phyloP scores from a whole-genome alignment of 2,329 filamentous ascomycete genomes.

The Chrysosporium queenslandicum region DNA sequence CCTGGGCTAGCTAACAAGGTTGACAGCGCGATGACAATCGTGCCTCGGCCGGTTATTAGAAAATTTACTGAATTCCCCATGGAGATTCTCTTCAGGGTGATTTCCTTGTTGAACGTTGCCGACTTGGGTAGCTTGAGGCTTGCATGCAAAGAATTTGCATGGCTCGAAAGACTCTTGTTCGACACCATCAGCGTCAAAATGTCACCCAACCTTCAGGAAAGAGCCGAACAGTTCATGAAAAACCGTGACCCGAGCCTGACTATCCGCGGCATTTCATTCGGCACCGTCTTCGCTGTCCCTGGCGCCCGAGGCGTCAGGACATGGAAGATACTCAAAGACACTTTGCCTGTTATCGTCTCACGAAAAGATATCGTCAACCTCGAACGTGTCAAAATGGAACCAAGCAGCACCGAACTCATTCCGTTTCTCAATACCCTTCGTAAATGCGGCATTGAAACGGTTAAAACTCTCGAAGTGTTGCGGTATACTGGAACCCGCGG shows the following conservation, averaged over 20 bases:
- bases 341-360: not conserved
- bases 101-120: not conserved
- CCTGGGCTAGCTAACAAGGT: not conserved
- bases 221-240: not conserved
- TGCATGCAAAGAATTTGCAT: not conserved
- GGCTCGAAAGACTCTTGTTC: not conserved
- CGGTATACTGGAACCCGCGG: not conserved
- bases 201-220: not conserved
- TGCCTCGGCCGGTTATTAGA: not conserved
- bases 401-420: not conserved
- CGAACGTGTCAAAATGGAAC: not conserved
- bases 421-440: conserved; percentile 1
- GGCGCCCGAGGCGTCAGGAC: not conserved
- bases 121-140: not conserved
- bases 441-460: not conserved
- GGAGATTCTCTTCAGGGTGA: not conserved
- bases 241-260: not conserved
- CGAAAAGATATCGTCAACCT: not conserved
- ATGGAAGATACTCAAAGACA: not conserved
- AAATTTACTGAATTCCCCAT: not conserved
- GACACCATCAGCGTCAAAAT: not conserved
- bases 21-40: not conserved
- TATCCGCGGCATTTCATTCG: not conserved
- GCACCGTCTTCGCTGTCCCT: not conserved
- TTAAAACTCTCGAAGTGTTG: not conserved